Conservation (phyloP, 2,329 filamentous ascomycete species). For the Fusarium nygamai region DNA sequence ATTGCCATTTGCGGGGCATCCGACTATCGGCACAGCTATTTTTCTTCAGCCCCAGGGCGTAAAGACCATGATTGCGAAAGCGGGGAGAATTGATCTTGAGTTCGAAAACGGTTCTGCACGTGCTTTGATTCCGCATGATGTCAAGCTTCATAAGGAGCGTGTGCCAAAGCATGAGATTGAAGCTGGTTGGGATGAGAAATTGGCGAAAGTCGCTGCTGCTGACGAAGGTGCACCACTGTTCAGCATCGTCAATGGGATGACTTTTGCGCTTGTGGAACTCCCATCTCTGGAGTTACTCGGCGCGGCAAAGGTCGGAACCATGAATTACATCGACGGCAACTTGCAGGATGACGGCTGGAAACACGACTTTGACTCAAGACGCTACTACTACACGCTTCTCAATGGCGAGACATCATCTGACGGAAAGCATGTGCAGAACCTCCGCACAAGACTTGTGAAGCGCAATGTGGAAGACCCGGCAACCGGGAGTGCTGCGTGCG, state of each 20-base stretch:
- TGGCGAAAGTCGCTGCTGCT: slow-evolving; percentile 40
- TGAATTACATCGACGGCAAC: slow-evolving; percentile 45
- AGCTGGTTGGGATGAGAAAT: slow-evolving; percentile 28
- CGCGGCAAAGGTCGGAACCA: slow-evolving; percentile 46
- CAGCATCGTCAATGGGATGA: slow-evolving; percentile 77
- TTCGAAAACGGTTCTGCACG: slow-evolving; percentile 56
- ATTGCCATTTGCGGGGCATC: slow-evolving; percentile 70
- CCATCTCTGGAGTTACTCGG: slow-evolving; percentile 67
- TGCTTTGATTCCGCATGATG: slow-evolving; percentile 72
- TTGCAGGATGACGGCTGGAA: slow-evolving; percentile 64
- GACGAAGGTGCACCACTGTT: slow-evolving; percentile 58
- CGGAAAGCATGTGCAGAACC: slow-evolving; percentile 35
- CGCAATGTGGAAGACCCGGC: slow-evolving; percentile 64
- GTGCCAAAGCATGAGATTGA: slow-evolving; percentile 43
- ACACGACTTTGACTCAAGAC: slow-evolving; percentile 57
- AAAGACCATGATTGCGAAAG: slow-evolving; percentile 60
- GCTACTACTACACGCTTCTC: slow-evolving; percentile 67
- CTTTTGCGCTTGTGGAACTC: slow-evolving; percentile 72
- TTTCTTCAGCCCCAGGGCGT: slow-evolving; percentile 54
- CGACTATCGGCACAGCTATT: slow-evolving; percentile 65
- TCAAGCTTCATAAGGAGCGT: slow-evolving; percentile 64
- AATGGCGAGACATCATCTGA: slow-evolving; percentile 33
- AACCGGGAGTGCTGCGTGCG: slow-evolving; percentile 69
- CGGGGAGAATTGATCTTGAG: slow-evolving; percentile 62
- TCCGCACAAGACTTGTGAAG: slow-evolving; percentile 70